A percentile compares a stretch with the other conserved stretches of the same genome.
These are phyloP conservation scores for Moesziomyces sp. DNA, from an alignment of 1,284 basidiomycete genomes.

Conservation along the genomic window DNA sequence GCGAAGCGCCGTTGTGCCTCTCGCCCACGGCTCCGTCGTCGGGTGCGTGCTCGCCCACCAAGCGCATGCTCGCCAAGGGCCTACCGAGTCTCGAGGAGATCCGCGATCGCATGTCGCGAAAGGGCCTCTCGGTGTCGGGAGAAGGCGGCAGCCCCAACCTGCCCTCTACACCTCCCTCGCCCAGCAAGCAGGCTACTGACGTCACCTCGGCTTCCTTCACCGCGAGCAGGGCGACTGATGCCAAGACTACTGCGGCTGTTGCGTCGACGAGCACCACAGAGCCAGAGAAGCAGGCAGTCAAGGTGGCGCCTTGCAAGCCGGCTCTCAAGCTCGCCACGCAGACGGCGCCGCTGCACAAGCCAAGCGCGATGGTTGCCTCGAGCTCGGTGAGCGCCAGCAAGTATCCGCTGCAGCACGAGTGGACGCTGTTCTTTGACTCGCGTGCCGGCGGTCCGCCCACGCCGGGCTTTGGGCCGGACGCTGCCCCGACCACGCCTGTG, in stretches of 20 bases:
- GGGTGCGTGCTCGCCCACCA: constrained; percentile 23
- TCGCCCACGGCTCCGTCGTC: constrained; percentile 16
- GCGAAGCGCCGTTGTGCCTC: neutral
- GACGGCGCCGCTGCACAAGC: neutral
- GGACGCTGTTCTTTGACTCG: constrained; percentile 87
- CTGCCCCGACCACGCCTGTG: constrained; percentile 75
- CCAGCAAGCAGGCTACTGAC: constrained; percentile 1
- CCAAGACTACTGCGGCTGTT: neutral
- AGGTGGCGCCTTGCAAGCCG: constrained; percentile 1
- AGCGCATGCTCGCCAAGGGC: constrained; percentile 34
- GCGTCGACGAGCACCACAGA: no score
- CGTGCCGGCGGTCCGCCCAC: constrained; percentile 11
- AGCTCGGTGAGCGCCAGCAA: constrained; percentile 13
- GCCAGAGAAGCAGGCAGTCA: no score
- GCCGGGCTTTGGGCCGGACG: constrained; percentile 74
- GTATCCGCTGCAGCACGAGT: constrained; percentile 83
- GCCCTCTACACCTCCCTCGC: constrained; percentile 8
- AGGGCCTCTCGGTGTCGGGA: constrained; percentile 17
- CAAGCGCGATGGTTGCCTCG: constrained; percentile 13
- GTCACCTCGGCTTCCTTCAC: neutral
- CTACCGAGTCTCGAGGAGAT: constrained; percentile 64
- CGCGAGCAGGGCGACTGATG: constrained; percentile 1
- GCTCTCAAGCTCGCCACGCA: constrained; percentile 1
- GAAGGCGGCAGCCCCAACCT: constrained; percentile 4
- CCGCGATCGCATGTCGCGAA: constrained; percentile 54